Percentiles rank a stretch among this genome's conserved stretches.
phyloP scores from a whole-genome alignment of 768 basidiomycete species.

The Naematelia encephala region DNA sequence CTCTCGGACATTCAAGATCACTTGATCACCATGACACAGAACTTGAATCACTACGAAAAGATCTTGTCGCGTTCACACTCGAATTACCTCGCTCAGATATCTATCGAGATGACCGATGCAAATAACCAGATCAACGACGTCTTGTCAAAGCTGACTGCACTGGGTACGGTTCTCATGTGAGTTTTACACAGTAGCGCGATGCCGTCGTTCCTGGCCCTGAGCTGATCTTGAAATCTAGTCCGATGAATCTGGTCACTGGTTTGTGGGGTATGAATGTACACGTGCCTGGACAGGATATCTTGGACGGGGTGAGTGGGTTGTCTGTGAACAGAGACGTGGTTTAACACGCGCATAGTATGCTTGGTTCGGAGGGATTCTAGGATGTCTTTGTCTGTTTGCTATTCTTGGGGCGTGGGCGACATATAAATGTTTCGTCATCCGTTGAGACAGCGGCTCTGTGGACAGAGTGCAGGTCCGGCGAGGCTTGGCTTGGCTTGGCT shows the following conservation, averaged over 20 bases:
- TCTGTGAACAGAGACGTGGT: slow-evolving; percentile 8
- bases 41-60: slow-evolving; percentile 99
- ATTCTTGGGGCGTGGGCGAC: slow-evolving; percentile 59
- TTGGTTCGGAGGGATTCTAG: slow-evolving; percentile 90
- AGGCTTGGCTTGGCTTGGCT: too few relatives aligned
- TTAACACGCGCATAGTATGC: slow-evolving; percentile 52
- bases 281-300: slow-evolving; percentile 64
- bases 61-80: slow-evolving; percentile 97
- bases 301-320: slow-evolving; percentile 34
- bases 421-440: slow-evolving; percentile 22
- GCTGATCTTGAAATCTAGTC: slow-evolving; percentile 32
- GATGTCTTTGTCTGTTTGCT: slow-evolving; percentile 73
- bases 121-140: slow-evolving; percentile 99
- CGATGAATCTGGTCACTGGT: slow-evolving; percentile 82
- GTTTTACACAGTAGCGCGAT: slow-evolving; percentile 42
- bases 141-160: slow-evolving; percentile 85
- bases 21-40: slow-evolving; percentile 99
- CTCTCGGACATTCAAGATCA: slow-evolving; percentile 98
- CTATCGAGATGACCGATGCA: slow-evolving; percentile 99
- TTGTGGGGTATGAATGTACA: slow-evolving; percentile 99
- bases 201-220: too few relatives aligned
- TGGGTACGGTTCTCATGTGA: slow-evolving; percentile 94
- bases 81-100: slow-evolving; percentile 98
- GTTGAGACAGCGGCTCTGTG: too few relatives aligned
- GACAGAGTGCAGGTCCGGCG: too few relatives aligned